A percentile compares a stretch with the other conserved stretches of the same genome.
Evolutionary conservation across 1,284 basidiomycete species (phyloP).

Genomic region (Irpex lacteus): DNA sequence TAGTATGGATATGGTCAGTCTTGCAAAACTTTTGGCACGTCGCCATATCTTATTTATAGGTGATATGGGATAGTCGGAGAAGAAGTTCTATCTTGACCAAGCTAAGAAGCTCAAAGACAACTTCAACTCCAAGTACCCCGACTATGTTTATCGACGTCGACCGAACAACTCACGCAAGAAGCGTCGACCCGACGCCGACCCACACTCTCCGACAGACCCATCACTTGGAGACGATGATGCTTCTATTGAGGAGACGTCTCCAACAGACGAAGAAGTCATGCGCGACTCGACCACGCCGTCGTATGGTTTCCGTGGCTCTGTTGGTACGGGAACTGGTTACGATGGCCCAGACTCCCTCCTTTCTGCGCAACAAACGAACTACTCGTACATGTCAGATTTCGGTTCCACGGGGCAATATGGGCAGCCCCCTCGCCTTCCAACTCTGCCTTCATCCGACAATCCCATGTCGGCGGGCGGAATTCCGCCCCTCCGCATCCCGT

Average conservation of each 20-base stretch:
- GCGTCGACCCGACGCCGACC: constrained; percentile 48
- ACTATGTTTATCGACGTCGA: constrained; percentile 80
- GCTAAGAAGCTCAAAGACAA: constrained; percentile 79
- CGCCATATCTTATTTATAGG: neutral
- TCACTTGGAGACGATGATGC: constrained; percentile 39
- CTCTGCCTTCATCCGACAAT: constrained; percentile 4
- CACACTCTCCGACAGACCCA: constrained; percentile 27
- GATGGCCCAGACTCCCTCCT: constrained; percentile 14
- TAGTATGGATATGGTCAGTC: constrained; percentile 58
- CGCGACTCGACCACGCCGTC: constrained; percentile 20
- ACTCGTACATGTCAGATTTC: constrained; percentile 19
- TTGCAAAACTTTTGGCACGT: neutral
- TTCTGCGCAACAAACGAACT: constrained; percentile 15
- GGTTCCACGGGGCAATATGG: constrained; percentile 14
- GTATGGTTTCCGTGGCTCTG: constrained; percentile 15
- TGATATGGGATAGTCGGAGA: constrained; percentile 52
- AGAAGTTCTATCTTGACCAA: constrained; percentile 82
- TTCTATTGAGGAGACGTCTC: constrained; percentile 23
- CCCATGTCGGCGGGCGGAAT: constrained; percentile 13
- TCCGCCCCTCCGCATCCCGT: constrained; percentile 20
- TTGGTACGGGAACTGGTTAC: constrained; percentile 18
- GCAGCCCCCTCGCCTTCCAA: constrained; percentile 10
- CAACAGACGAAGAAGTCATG: constrained; percentile 35
- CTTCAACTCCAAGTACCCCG: constrained; percentile 82
- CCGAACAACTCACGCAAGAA: constrained; percentile 80